These are phyloP conservation scores for Heritiera fomes DNA, from an alignment of 345 rosid species.

Conservation along the genomic window DNA sequence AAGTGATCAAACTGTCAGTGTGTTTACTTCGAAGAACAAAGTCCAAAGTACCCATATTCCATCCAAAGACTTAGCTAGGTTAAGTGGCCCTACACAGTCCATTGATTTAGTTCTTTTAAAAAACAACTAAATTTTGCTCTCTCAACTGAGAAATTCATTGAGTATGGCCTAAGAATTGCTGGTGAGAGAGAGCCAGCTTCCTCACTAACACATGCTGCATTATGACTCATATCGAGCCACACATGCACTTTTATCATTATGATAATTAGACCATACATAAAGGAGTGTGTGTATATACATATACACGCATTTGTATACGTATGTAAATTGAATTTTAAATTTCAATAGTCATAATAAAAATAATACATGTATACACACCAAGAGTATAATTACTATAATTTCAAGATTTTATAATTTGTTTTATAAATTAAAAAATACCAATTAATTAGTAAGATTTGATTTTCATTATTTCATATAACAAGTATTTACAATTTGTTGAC, in stretches of 20 bases:
- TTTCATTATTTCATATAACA: not conserved
- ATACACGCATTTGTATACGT: not conserved
- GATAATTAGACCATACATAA: not conserved
- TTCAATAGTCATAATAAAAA: too few relatives aligned
- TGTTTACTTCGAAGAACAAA: too few relatives aligned
- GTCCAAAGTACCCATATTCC: too few relatives aligned
- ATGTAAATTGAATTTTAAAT: not conserved
- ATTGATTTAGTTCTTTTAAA: not conserved
- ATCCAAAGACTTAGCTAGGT: not conserved
- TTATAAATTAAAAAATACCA: too few relatives aligned
- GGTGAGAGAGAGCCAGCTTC: slow-evolving; percentile 29
- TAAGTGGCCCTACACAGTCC: not conserved
- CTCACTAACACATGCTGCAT: slow-evolving; percentile 28
- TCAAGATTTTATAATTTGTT: too few relatives aligned
- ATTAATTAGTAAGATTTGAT: too few relatives aligned
- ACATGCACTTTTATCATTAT: slow-evolving; percentile 31
- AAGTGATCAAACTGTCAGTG: not conserved
- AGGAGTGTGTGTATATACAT: not conserved
- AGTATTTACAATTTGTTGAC: not conserved
- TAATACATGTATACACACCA: too few relatives aligned
- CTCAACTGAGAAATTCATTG: not conserved
- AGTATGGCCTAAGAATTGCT: slow-evolving; percentile 38
- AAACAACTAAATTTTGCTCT: not conserved
- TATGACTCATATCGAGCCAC: slow-evolving; percentile 25
- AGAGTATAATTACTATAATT: too few relatives aligned